Percentiles rank a stretch among this genome's conserved stretches.
These are phyloP conservation scores for Myriosclerotinia duriaeana DNA, from an alignment of 2,329 filamentous ascomycete genomes.

Conservation along the genomic window DNA sequence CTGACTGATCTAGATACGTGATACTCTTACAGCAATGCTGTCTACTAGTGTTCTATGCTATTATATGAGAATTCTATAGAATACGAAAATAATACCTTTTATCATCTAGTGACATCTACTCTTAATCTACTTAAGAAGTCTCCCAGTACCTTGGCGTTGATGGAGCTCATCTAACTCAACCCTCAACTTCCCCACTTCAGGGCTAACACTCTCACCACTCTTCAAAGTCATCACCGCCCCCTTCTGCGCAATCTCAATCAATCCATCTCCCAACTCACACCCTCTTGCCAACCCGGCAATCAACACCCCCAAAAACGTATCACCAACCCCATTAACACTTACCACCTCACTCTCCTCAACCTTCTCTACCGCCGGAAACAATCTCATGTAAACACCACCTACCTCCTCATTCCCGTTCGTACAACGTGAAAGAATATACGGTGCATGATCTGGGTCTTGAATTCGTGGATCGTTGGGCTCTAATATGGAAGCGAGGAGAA, in stretches of 20 bases:
- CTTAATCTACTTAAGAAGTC: neutral
- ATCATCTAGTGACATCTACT: neutral
- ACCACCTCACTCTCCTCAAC: constrained; percentile 70
- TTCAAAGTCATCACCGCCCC: constrained; percentile 78
- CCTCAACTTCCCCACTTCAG: neutral
- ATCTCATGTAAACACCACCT: constrained; percentile 80
- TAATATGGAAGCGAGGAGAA: constrained; percentile 73
- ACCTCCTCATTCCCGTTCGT: constrained; percentile 52
- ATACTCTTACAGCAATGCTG: too few species aligned
- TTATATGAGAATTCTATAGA: neutral
- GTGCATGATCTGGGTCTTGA: constrained; percentile 58
- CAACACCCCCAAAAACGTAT: constrained; percentile 85
- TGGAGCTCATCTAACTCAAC: neutral
- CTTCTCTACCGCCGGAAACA: constrained; percentile 60
- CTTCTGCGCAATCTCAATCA: constrained; percentile 78
- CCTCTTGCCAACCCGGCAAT: constrained; percentile 70
- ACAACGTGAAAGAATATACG: constrained; percentile 70
- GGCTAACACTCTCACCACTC: constrained; percentile 62
- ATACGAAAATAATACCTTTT: neutral
- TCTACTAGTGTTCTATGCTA: too few species aligned
- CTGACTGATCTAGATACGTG: too few species aligned
- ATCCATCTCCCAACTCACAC: constrained; percentile 48
- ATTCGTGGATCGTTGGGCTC: constrained; percentile 66
- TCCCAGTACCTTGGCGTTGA: neutral
- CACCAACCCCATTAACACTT: constrained; percentile 91